These are phyloP conservation scores for Casuarina equisetifolia DNA, from an alignment of 306 rosid genomes.

Conservation along the genomic window DNA sequence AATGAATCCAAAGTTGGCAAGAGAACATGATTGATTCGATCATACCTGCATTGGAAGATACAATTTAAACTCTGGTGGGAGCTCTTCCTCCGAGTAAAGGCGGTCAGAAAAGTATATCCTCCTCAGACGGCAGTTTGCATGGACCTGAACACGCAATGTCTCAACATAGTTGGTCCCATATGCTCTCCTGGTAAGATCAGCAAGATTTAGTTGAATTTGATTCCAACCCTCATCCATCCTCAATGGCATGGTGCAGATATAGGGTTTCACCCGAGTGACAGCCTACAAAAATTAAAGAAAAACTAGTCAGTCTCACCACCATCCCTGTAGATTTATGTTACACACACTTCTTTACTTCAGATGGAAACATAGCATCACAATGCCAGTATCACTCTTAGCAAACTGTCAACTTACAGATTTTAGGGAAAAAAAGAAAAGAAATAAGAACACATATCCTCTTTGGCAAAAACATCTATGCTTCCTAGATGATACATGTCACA, in stretches of 20 bases:
- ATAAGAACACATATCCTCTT: neutral
- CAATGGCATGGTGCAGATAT: conserved; percentile 93
- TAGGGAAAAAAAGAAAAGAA: neutral
- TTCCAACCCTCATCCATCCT: conserved; percentile 95
- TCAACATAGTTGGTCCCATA: conserved; percentile 97
- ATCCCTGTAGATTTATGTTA: neutral
- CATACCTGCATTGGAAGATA: conserved; percentile 89
- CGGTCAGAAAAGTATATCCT: conserved; percentile 94
- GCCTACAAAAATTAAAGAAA: conserved; percentile 42
- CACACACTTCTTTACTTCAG: conserved; percentile 3
- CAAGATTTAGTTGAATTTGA: conserved; percentile 83
- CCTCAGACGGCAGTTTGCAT: conserved; percentile 90
- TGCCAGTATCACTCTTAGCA: neutral
- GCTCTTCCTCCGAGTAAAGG: conserved; percentile 93
- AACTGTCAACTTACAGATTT: neutral
- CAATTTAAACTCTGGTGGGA: conserved; percentile 86
- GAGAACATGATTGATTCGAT: neutral
- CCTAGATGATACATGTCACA: neutral
- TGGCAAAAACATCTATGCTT: neutral
- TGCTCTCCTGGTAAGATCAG: conserved; percentile 88
- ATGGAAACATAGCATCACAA: neutral
- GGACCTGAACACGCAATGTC: conserved; percentile 95
- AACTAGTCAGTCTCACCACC: conserved; percentile 6
- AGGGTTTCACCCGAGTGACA: conserved; percentile 82
- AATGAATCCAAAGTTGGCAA: neutral